Percentiles rank a stretch among this genome's conserved stretches.
Evolutionary conservation across 2,329 filamentous ascomycete species (phyloP).

Genomic region (Pseudogymnoascus verrucosus): DNA sequence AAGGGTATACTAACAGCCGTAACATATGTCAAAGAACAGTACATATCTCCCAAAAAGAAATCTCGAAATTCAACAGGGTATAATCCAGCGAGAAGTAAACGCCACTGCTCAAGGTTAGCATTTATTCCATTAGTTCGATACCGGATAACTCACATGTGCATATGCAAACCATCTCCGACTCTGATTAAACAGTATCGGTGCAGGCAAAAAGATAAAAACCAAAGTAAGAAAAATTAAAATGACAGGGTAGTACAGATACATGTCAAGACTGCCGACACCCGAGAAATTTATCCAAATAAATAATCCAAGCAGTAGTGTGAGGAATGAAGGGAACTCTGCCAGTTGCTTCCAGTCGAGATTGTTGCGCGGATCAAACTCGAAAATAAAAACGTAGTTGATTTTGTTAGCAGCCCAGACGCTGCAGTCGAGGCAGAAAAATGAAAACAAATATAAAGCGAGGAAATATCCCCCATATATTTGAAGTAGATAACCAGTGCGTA

Average conservation of each 20-base stretch:
- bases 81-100: slow-evolving; percentile 72
- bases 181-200: slow-evolving; percentile 63
- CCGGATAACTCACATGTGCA: slow-evolving; percentile 59
- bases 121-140: background rate
- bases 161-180: slow-evolving; percentile 81
- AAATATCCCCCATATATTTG: slow-evolving; percentile 95
- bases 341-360: slow-evolving; percentile 85
- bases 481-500: slow-evolving; percentile 60
- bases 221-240: slow-evolving; percentile 64
- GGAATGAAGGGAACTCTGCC: slow-evolving; percentile 77
- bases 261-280: slow-evolving; percentile 50
- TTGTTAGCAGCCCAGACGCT: slow-evolving; percentile 74
- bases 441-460: slow-evolving; percentile 68
- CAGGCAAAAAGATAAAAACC: slow-evolving; percentile 66
- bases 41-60: slow-evolving; percentile 96
- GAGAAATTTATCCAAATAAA: slow-evolving; percentile 87
- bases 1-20: slow-evolving; percentile 58
- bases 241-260: slow-evolving; percentile 84
- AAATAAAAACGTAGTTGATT: slow-evolving; percentile 95
- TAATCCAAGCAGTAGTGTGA: slow-evolving; percentile 68
- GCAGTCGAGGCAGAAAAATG: slow-evolving; percentile 80
- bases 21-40: slow-evolving; percentile 88
- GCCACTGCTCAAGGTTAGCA: slow-evolving; percentile 52
- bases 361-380: slow-evolving; percentile 86
- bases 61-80: slow-evolving; percentile 96